Evolutionary conservation across 805 yeast species (phyloP), one percentile per base, ranked within the genome.

Genomic region (Candida oleophila): DNA sequence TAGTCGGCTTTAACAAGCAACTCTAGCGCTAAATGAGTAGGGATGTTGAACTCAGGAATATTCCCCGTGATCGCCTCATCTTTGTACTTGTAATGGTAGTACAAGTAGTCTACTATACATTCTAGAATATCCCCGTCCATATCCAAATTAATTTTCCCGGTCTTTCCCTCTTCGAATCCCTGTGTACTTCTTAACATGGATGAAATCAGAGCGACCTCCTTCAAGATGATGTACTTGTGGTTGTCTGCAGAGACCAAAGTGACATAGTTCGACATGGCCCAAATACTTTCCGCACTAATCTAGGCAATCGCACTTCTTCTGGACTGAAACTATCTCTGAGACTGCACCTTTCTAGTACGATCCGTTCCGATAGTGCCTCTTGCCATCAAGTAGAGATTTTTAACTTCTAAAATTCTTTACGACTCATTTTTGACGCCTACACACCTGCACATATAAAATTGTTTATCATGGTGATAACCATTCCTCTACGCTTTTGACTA

Each of bases 11-110:
- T 96, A 33, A 94, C 92, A 39, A 94, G 66, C 54, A 92, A 69
- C 61, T 94, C 98, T 50, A 92, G 70, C 0, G 98, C 96, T 81
- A 92, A 78, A 54, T 89, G 97, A 0, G 97, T 91, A 1, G 98
- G 97, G 2, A 94, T 81, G 33, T 87, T 86, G 65, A 94, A 94
- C 46, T 87, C 94, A 0, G 96, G 96, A 4, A 87, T 80, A 42
- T 80, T 83, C 3, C 78, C 81, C 4, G 60, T 53, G 30, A 71
- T 77, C 0, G 74, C 77, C 42, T 62, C 66, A 42, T 79, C 81
- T 51, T 75, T 80, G 60, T 87, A 88, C 55, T 87, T 84, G 49
- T 76, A 62, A 55, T 87, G 82, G 60, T 87, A 91, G 60, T 87
- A 83, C 30, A 92, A 66, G 56, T 94, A 92, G 55, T 92, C 97